Evolutionary conservation across 2,329 filamentous ascomycete genomes (phyloP).

Genomic region (Fusarium torulosum): DNA sequence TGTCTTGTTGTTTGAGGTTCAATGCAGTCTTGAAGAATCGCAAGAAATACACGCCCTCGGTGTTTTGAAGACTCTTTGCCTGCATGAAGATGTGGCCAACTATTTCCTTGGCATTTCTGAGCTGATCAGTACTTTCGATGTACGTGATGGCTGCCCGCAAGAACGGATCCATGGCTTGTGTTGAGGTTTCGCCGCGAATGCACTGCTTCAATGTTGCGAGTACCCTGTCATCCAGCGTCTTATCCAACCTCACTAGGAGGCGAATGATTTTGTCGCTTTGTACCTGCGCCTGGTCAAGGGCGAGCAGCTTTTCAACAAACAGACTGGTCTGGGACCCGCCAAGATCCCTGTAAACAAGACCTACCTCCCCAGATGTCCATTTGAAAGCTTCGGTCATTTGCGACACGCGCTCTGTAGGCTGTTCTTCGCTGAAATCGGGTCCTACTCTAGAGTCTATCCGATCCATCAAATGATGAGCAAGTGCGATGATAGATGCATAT

Average conservation of each 20-base stretch:
- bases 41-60: slow-evolving; percentile 64
- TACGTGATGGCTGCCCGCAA: slow-evolving; percentile 69
- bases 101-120: slow-evolving; percentile 54
- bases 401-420: slow-evolving; percentile 55
- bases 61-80: slow-evolving; percentile 59
- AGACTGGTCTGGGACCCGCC: slow-evolving; percentile 56
- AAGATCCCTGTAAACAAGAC: slow-evolving; percentile 58
- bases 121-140: slow-evolving; percentile 57
- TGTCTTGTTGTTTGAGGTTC: slow-evolving; percentile 48
- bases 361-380: slow-evolving; percentile 62
- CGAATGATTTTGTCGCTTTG: slow-evolving; percentile 69
- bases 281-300: slow-evolving; percentile 67
- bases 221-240: slow-evolving; percentile 64
- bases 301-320: slow-evolving; percentile 76
- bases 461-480: slow-evolving; percentile 61
- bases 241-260: slow-evolving; percentile 66
- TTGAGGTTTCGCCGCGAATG: slow-evolving; percentile 61
- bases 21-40: slow-evolving; percentile 56
- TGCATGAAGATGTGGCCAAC: slow-evolving; percentile 60
- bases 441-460: slow-evolving; percentile 57
- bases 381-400: slow-evolving; percentile 54
- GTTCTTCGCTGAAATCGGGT: slow-evolving; percentile 55
- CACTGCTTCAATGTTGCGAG: slow-evolving; percentile 65
- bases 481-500: slow-evolving; percentile 65
- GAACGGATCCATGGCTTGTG: slow-evolving; percentile 65